Evolutionary conservation across 345 rosid species (phyloP), one percentile per base, ranked within the genome.

Genomic region (Combretum micranthum): DNA sequence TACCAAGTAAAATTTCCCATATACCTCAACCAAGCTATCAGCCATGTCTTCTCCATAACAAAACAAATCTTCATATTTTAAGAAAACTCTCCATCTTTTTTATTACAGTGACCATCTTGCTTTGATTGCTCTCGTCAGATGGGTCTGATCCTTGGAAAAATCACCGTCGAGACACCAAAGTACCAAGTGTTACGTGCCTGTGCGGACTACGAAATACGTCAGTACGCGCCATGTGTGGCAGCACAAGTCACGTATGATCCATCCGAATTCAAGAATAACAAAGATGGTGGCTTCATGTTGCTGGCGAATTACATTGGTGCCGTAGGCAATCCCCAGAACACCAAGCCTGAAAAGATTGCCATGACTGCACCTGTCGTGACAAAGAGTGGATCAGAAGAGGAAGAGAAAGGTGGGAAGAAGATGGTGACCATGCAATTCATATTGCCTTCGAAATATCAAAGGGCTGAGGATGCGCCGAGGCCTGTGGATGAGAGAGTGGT

Each of bases 281-380:
- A 72, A 75, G 97, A 90, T 58, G 95, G 95, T 0, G 90, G 97
- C 20, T 92, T 92, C 74, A 57, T 65, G 39, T 62, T 86, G 12
- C 68, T 92, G 59, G 96, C 95, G 3, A 82, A 81, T 54, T 92
- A 88, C 72, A 92, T 88, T 20, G 98, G 96, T 0, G 96, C 87
- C 6, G 64, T 88, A 0, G 96, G 95, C 39, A 75, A 84, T 47
- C 93, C 96, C 0, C 86, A 84, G 72, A 91, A 91, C 58, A 61
- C 82, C 39, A 83, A 79, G 51, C 83, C 90, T 26, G 98, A 91
- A 66, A 80, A 75, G 47, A 82, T 87, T 1, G 90, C 83, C 4
- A 92, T 88, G 96, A 86, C 95, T 0, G 77, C 93, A 58, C 93
- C 98, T 0, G 96, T 90, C 37, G 83, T 91, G 56, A 90, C 97